Percentiles rank a stretch among this genome's conserved stretches.
These are phyloP conservation scores for Spatholobus suberectus DNA, from an alignment of 306 rosid genomes.

Conservation along the genomic window DNA sequence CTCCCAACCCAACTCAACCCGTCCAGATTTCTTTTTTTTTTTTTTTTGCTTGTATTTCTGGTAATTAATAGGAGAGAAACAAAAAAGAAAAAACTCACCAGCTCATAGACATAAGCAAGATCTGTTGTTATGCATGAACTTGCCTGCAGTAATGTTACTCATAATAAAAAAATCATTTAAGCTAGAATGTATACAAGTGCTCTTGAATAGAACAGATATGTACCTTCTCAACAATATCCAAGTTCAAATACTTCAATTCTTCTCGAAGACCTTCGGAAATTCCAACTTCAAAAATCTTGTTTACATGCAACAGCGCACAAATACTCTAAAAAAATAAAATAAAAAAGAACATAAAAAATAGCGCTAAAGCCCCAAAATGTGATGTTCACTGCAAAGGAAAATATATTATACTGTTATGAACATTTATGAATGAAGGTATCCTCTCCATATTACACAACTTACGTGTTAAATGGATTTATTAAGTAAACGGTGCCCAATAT, in stretches of 20 bases:
- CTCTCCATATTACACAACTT: neutral
- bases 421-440: conserved; percentile 14
- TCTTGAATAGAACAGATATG: conserved; percentile 31
- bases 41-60: neutral
- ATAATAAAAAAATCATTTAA: conserved; percentile 22
- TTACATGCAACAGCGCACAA: conserved; percentile 84
- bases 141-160: conserved; percentile 61
- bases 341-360: neutral
- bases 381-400: neutral
- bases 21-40: no score
- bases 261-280: conserved; percentile 87
- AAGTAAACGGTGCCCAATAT: neutral
- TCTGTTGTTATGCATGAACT: conserved; percentile 80
- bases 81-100: conserved; percentile 68
- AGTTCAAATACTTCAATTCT: conserved; percentile 64
- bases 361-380: neutral
- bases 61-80: conserved; percentile 22
- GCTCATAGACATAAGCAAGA: conserved; percentile 88
- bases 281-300: conserved; percentile 96
- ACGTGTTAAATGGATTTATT: neutral
- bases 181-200: conserved; percentile 40
- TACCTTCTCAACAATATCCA: conserved; percentile 88
- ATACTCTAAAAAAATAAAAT: conserved; percentile 78
- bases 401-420: neutral
- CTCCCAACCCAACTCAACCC: neutral